Evolutionary conservation across 2,329 filamentous ascomycete species (phyloP), one percentile per base, ranked within the genome.

Genomic region (Claviceps sp.): DNA sequence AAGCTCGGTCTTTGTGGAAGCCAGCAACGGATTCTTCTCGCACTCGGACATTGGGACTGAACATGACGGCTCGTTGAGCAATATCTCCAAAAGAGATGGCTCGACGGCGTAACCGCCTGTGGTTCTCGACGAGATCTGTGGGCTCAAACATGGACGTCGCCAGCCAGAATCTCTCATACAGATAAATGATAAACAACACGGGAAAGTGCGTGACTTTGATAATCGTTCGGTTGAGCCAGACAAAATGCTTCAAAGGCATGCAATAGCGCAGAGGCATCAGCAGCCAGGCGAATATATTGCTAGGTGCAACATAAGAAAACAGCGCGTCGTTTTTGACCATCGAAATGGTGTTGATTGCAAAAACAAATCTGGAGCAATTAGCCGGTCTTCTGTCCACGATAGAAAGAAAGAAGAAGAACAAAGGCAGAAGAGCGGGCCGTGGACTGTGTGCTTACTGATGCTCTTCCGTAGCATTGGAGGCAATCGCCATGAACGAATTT

Each of bases 301-400:
- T 85, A 0, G 91, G 91, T 1, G 91, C 86, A 54, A 96, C 80
- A 64, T 96, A 96, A 3, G 88, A 94, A 71, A 97, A 97, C 0
- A 96, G 73, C 0, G 89, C 86, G 64, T 97, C 91, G n/a, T 93
- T 95, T 67, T 96, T 97, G 57, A 96, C 91, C 87, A 95, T 94
- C 4, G 88, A 94, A 48, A 96, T 95, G 4, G 91, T 94, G 63
- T 96, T 97, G 65, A 97, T 89, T 0, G 91, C 91, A 62, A 97
- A 96, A 2, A 96, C 70, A 63, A 95, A 96, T 53, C 76, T 79
- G 55, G 59, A 39, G 5, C 16, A 7, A 50, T 36, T 7, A 36
- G 17, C 34, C 16, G 48, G 62, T 37, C 59, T 55, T 44, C 38
- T 13, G 5, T 29, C 20, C 20, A 29, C 40, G 11, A 4, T 14